These are phyloP conservation scores for Yamadazyma triangularis DNA, from an alignment of 1,139 yeast genomes.

Conservation along the genomic window DNA sequence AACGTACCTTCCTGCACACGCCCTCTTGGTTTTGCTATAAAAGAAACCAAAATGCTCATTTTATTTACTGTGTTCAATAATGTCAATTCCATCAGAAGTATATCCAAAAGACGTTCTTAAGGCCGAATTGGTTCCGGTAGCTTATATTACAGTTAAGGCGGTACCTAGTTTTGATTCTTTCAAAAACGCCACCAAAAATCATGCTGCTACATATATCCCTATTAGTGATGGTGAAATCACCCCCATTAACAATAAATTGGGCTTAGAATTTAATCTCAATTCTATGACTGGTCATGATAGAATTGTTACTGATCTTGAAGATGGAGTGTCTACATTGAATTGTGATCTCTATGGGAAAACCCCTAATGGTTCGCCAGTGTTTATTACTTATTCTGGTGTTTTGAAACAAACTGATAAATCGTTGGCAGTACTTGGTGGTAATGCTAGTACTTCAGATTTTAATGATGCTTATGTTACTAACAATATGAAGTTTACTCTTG, in stretches of 20 bases:
- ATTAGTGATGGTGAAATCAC: slow-evolving; percentile 24
- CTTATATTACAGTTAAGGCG: too few relatives aligned
- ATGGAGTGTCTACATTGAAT: slow-evolving; percentile 36
- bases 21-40: too few relatives aligned
- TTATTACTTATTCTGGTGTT: slow-evolving; percentile 43
- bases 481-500: slow-evolving; percentile 40
- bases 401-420: slow-evolving; percentile 26
- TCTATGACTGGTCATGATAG: slow-evolving; percentile 43
- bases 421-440: slow-evolving; percentile 20
- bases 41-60: too few relatives aligned
- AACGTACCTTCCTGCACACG: too few relatives aligned
- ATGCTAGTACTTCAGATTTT: slow-evolving; percentile 26
- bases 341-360: slow-evolving; percentile 45
- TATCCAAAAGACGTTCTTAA: too few relatives aligned
- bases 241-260: slow-evolving; percentile 25
- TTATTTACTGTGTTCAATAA: too few relatives aligned
- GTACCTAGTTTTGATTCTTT: too few relatives aligned
- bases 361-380: slow-evolving; percentile 35
- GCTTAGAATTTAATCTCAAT: slow-evolving; percentile 23
- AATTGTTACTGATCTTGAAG: slow-evolving; percentile 27
- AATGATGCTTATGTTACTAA: slow-evolving; percentile 45
- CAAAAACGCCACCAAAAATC: too few relatives aligned
- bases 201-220: too few relatives aligned
- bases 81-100: too few relatives aligned
- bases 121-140: too few relatives aligned